A percentile compares a stretch with the other conserved stretches of the same genome.
Evolutionary conservation across 164 flowering plant species (phyloP).

Genomic region (Aristolochia californica): DNA sequence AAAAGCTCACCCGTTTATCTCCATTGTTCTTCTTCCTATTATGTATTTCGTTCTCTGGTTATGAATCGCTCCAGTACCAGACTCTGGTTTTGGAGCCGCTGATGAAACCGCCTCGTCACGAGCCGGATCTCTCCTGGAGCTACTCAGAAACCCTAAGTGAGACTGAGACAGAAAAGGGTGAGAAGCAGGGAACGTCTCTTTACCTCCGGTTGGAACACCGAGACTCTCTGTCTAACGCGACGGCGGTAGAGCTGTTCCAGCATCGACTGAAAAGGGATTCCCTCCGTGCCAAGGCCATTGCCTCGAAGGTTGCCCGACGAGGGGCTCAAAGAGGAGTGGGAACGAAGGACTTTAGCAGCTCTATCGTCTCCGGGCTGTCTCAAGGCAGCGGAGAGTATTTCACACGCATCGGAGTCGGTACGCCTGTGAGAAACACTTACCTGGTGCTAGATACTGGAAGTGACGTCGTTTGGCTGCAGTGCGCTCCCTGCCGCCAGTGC

Average conservation of each 20-base stretch:
- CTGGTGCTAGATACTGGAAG: slow-evolving; percentile 95
- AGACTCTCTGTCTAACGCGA: slow-evolving; percentile 28
- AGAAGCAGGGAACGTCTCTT: slow-evolving; percentile 12
- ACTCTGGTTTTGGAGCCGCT: slow-evolving; percentile 32
- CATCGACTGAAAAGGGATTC: slow-evolving; percentile 55
- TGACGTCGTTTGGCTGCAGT: slow-evolving; percentile 89
- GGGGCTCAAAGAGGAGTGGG: slow-evolving; percentile 3
- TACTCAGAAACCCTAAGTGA: slow-evolving; percentile 15
- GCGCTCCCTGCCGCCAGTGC: slow-evolving; percentile 76
- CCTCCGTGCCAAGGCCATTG: slow-evolving; percentile 22
- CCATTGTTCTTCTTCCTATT: slow-evolving; percentile 10
- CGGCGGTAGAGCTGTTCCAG: slow-evolving; percentile 47
- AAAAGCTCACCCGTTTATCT: not conserved
- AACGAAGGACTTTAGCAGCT: slow-evolving; percentile 52
- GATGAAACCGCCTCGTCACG: slow-evolving; percentile 17
- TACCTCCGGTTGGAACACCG: slow-evolving; percentile 37
- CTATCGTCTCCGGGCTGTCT: slow-evolving; percentile 59
- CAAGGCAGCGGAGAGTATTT: slow-evolving; percentile 96
- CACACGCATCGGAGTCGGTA: slow-evolving; percentile 78
- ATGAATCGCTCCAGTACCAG: slow-evolving; percentile 20
- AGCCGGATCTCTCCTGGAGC: slow-evolving; percentile 27
- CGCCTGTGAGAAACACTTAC: slow-evolving; percentile 58
- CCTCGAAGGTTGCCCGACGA: slow-evolving; percentile 2
- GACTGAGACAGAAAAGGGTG: slow-evolving; percentile 3
- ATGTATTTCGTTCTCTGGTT: not conserved